Percentiles rank a stretch among this genome's conserved stretches.
Conservation (phyloP, 1,284 basidiomycete species). For the Tremellales sp. region DNA sequence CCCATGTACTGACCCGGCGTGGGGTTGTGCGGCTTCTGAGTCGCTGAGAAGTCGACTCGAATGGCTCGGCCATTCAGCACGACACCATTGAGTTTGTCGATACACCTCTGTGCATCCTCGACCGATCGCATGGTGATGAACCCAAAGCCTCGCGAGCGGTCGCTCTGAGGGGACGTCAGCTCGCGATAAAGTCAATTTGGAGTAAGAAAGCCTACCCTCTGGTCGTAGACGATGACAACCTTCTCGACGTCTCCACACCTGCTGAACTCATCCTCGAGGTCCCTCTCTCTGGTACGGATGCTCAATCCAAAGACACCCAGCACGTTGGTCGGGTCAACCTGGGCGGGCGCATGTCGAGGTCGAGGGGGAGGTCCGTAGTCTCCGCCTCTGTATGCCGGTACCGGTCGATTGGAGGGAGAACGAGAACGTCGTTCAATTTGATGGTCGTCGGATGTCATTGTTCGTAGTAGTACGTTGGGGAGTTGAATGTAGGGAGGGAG, state of each 20-base stretch:
- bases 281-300: conserved; percentile 88
- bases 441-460: conserved; percentile 1
- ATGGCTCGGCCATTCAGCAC: conserved; percentile 93
- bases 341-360: conserved; percentile 21
- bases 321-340: conserved; percentile 78
- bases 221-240: conserved; percentile 97
- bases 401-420: neutral
- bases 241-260: conserved; percentile 89
- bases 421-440: conserved; percentile 1
- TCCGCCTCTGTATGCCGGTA: no score
- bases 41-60: conserved; percentile 95
- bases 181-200: neutral
- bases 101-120: conserved; percentile 81
- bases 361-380: conserved; percentile 10
- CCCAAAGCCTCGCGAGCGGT: conserved; percentile 94
- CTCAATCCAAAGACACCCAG: conserved; percentile 95
- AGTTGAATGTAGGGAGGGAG: neutral
- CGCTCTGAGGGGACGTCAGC: conserved; percentile 62
- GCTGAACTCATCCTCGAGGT: conserved; percentile 89
- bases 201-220: conserved; percentile 66
- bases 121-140: conserved; percentile 89
- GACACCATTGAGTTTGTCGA: conserved; percentile 86
- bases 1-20: conserved; percentile 99
- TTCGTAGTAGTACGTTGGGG: neutral
- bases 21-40: conserved; percentile 85